These are phyloP conservation scores for Anthoceros angustus DNA, from an alignment of 225 moss, liverwort and hornwort genomes.

Conservation along the genomic window DNA sequence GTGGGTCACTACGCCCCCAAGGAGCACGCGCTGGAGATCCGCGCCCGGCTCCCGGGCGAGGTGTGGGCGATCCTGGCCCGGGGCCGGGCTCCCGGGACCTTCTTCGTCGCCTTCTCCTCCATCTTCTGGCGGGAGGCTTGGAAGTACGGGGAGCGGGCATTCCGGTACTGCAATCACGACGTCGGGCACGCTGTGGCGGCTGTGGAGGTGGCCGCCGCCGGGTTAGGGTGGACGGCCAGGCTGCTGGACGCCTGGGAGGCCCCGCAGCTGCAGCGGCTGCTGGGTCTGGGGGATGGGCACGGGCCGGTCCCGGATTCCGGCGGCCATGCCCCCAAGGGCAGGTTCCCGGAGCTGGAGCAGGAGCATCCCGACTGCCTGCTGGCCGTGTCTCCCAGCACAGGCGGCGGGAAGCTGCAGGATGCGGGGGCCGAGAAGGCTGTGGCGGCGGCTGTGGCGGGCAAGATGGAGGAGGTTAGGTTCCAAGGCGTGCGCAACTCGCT, in stretches of 20 bases:
- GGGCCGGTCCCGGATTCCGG: not conserved
- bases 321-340: constrained; percentile 23
- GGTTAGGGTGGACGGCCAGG: constrained; percentile 60
- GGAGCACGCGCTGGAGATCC: constrained; percentile 61
- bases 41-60: constrained; percentile 38
- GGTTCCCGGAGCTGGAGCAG: constrained; percentile 45
- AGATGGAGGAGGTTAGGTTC: constrained; percentile 28
- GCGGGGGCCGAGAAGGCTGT: constrained; percentile 14
- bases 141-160: constrained; percentile 87
- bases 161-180: constrained; percentile 85
- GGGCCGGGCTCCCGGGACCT: constrained; percentile 42
- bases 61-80: constrained; percentile 35
- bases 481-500: constrained; percentile 35
- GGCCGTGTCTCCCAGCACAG: constrained; percentile 31
- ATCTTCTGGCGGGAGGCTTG: constrained; percentile 81
- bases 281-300: constrained; percentile 33
- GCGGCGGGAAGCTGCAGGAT: constrained; percentile 1
- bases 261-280: constrained; percentile 28
- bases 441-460: constrained; percentile 15
- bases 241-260: constrained; percentile 50
- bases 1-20: constrained; percentile 68
- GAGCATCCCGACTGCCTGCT: constrained; percentile 64
- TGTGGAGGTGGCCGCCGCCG: constrained; percentile 43
- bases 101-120: constrained; percentile 48
- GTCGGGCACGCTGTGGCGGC: constrained; percentile 79